Percentiles rank a stretch among this genome's conserved stretches.
These are phyloP conservation scores for Nicotiana paniculata DNA, from an alignment of 257 asterid species.

Conservation along the genomic window DNA sequence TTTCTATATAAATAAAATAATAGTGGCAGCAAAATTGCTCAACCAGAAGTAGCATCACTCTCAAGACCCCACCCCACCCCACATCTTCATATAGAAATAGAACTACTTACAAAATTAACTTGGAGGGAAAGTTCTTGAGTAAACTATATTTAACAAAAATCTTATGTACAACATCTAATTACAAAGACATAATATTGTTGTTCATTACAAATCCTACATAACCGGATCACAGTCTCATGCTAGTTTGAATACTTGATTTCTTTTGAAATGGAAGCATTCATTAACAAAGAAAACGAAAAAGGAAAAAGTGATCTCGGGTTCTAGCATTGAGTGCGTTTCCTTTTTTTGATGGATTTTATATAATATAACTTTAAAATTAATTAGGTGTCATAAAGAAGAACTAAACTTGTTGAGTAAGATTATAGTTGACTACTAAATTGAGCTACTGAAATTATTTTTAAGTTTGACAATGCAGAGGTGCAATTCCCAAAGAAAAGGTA, in stretches of 20 bases:
- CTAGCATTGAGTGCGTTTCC: too few relatives aligned
- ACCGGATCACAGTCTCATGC: not conserved
- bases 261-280: not conserved
- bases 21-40: too few relatives aligned
- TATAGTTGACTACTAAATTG: not conserved
- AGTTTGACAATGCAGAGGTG: not conserved
- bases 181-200: not conserved
- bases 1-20: too few relatives aligned
- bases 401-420: not conserved
- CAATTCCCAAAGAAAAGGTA: not conserved
- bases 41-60: too few relatives aligned
- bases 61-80: too few relatives aligned
- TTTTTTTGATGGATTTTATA: too few relatives aligned
- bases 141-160: too few relatives aligned
- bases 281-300: not conserved
- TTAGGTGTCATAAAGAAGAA: not conserved
- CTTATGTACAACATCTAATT: not conserved
- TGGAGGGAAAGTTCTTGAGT: not conserved
- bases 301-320: too few relatives aligned
- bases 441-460: too few relatives aligned
- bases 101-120: not conserved
- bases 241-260: too few relatives aligned
- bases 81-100: too few relatives aligned
- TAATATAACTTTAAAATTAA: rapidly evolving
- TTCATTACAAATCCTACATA: not conserved